Base-by-base conservation (phyloP, 1,139 yeast genomes). In the Saccharomycopsis crataegensis region DNA sequence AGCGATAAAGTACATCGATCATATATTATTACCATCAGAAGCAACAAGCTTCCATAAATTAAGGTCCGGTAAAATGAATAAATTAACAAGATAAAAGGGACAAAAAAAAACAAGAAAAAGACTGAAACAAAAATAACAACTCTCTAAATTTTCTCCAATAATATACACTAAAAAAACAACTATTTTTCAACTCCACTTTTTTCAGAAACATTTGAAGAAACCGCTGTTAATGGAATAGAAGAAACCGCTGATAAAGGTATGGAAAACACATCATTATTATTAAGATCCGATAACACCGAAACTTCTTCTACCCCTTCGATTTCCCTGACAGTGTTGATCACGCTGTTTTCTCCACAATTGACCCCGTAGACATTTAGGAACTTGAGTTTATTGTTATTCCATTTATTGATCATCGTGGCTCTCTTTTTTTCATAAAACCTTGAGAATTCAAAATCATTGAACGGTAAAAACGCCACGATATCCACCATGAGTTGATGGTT, bases 401-500 rank as follows among this genome's bases (percentile, higher is more conserved):
- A 83, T 33, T 68, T 63, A 37, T 72, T 68, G 56, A 90, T 74
- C 31, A 89, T 78, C 57, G 80, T 75, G 1, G 85, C 84, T 51
- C 98, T 75, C 68, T 89, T 96, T 65, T 81, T 83, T 54, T 82
- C 82, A 14, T 91, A 90, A 52, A 84, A 70, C 60, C 89, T 71
- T 33, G 93, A 86, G 47, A 77, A 73, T 1, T 90, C 91, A 59
- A 84, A 79, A 47, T 75, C 80, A 0, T 82, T 85, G 51, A 74
- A 74, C 54, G 78, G 80, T 53, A 87, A 81, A 67, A 91, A 93
- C 0, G 91, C 87, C 50, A 94, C 86, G 48, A 90, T 78, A 67
- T 93, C 97, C 46, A 90, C 74, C n/a, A 89, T 79, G 56, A 33
- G 70, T 61, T 90, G 96, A 65, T 91, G 96, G 60, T 80, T 85